Conservation (phyloP, 2,329 filamentous ascomycete genomes). For the Didymella segeticola region DNA sequence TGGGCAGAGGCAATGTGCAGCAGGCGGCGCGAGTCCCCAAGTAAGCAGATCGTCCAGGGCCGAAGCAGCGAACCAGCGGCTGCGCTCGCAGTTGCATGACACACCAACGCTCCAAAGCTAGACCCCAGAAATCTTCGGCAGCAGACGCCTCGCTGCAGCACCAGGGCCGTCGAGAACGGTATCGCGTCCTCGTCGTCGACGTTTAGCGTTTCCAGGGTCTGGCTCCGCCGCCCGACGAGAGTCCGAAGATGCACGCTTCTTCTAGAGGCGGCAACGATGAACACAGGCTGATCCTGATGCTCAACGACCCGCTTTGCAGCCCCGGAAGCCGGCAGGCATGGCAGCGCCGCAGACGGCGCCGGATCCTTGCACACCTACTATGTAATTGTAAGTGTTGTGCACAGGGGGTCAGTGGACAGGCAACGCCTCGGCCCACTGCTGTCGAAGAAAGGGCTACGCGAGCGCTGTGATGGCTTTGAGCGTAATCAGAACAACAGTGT, state of each 20-base stretch:
- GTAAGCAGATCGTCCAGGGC: slow-evolving; percentile 26
- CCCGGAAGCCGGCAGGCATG: slow-evolving; percentile 24
- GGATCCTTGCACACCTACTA: slow-evolving; percentile 1
- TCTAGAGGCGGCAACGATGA: slow-evolving; percentile 25
- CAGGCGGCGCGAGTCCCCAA: slow-evolving; percentile 20
- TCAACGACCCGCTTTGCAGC: slow-evolving; percentile 18
- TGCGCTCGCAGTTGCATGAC: slow-evolving; percentile 37
- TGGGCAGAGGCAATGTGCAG: slow-evolving; percentile 21
- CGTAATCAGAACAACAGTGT: neutral
- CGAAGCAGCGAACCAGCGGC: slow-evolving; percentile 35
- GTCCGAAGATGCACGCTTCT: slow-evolving; percentile 17
- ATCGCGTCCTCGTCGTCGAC: slow-evolving; percentile 19
- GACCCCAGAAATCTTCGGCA: slow-evolving; percentile 23
- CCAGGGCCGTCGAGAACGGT: slow-evolving; percentile 30
- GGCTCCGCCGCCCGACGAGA: slow-evolving; percentile 20
- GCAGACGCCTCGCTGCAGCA: slow-evolving; percentile 26
- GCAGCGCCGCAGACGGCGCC: slow-evolving; percentile 9
- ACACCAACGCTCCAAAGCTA: slow-evolving; percentile 34
- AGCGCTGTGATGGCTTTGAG: slow-evolving; percentile 5
- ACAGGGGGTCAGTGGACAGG: slow-evolving; percentile 11
- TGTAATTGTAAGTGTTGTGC: slow-evolving; percentile 19
- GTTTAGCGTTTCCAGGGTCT: slow-evolving; percentile 30
- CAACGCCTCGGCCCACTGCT: slow-evolving; percentile 22
- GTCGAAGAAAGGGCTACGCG: slow-evolving; percentile 7
- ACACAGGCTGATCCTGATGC: slow-evolving; percentile 21